Base-by-base conservation (phyloP, 1,284 basidiomycete genomes). In the Papiliotrema fonsecae region DNA sequence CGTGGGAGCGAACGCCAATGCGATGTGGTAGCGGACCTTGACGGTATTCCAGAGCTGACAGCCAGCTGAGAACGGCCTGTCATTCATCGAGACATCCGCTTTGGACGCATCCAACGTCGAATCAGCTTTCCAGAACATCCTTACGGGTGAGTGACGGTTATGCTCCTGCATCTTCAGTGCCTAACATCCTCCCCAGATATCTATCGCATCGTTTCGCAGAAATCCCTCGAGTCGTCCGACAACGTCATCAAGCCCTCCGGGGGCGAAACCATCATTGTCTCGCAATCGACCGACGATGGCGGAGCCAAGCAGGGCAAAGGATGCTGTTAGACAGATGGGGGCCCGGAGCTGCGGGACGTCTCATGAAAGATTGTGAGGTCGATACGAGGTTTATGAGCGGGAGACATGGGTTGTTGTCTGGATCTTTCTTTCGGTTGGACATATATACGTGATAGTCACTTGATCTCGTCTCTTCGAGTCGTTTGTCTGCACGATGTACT, bases 101-200 rank as follows among this genome's bases (percentile, higher is more conserved):
- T 84, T 98, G 81, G 94, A 98, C 81, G 91, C 93, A 61, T 92
- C 89, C 47, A 97, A 97, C 77, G 96, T 98, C 74, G 94, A 97
- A 77, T 77, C 81, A 48, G 91, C 94, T 46, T 98, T 98, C 85
- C 92, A 97, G 76, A 93, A 85, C 64, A 97, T 97, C 69, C 81
- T 98, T 54, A 88, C 89, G 47, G 92, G 92, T 92, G 49, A 55
- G 82, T 75, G 18, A 9, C 14, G 11, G 26, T 31, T 19, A 4
- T 21, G 26, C 27, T 28, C 39, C n/a, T 16, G 27, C 27, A 19
- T 24, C 30, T 4, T 34, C 42, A 14, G 11, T 30, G 34, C n/a
- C 22, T 38, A 31, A n/a, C 42, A 22, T 19, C 42, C 35, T 38
- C 31, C 22, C 30, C 60, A 92, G 92, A 96, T 62, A 94, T 96